A percentile compares a stretch with the other conserved stretches of the same genome.
Conservation (phyloP, 176 grass and related monocot genomes). For the Hsuehochloa calcarea region DNA sequence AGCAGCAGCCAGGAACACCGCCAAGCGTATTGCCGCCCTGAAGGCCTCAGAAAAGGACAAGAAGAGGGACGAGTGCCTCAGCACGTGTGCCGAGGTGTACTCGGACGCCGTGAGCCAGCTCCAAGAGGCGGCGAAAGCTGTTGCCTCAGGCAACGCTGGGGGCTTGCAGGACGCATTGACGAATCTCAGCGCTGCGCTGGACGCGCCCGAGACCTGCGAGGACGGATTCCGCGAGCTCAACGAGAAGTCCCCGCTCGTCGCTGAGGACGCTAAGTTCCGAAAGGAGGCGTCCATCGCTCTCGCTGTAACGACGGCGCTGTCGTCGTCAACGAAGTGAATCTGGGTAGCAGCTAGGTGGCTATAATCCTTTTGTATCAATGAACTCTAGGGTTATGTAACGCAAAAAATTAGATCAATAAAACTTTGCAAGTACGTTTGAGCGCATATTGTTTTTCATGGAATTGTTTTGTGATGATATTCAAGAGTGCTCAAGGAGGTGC, state of each 20-base stretch:
- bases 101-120: conserved; percentile 26
- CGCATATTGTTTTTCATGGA: not conserved
- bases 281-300: conserved; percentile 40
- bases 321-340: too few relatives aligned
- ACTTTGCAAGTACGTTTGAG: not conserved
- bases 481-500: not conserved
- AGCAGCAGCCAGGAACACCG: not conserved
- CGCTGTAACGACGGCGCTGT: conserved; percentile 27
- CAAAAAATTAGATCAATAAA: not conserved
- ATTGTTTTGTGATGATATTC: not conserved
- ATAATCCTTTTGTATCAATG: not conserved
- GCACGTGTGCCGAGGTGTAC: conserved; percentile 42
- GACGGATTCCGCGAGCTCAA: conserved; percentile 33
- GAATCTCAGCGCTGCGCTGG: conserved; percentile 31
- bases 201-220: conserved; percentile 47
- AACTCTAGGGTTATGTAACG: not conserved
- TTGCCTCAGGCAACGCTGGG: not conserved
- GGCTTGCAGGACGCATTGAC: not conserved
- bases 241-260: conserved; percentile 14
- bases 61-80: conserved; percentile 2
- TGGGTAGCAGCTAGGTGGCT: not conserved
- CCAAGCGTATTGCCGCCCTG: conserved; percentile 34
- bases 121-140: conserved; percentile 1
- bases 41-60: conserved; percentile 31
- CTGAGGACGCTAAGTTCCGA: conserved; percentile 36